phyloP scores from a whole-genome alignment of 148 eudicot genomes.

The Persicaria tinctoria region DNA sequence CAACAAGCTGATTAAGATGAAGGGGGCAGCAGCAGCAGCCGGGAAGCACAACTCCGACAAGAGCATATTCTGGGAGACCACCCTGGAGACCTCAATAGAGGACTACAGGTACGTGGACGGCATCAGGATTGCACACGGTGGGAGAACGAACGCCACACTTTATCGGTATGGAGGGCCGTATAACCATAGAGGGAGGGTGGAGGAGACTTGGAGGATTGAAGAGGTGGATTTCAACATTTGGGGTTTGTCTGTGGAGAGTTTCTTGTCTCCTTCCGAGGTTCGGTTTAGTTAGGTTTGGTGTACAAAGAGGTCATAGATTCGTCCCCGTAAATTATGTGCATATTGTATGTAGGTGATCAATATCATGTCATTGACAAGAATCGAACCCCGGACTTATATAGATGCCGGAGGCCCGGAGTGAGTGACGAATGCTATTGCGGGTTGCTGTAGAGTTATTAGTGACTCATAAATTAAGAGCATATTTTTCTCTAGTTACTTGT shows the following conservation, averaged over 20 bases:
- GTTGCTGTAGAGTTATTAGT: no score
- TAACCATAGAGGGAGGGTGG: constrained; percentile 36
- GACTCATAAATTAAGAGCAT: no score
- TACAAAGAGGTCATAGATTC: background rate
- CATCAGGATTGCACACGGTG: constrained; percentile 48
- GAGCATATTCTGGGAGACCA: constrained; percentile 52
- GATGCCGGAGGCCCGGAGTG: no score
- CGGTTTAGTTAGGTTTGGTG: background rate
- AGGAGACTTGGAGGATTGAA: constrained; percentile 61
- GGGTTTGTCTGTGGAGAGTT: constrained; percentile 44
- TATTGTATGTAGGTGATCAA: background rate
- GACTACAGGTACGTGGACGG: constrained; percentile 53
- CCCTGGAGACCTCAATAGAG: constrained; percentile 41
- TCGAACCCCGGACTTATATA: no score
- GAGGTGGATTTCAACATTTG: constrained; percentile 54
- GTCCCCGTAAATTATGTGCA: background rate
- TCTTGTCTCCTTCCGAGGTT: constrained; percentile 33
- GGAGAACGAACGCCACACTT: constrained; percentile 37
- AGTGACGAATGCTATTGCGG: no score
- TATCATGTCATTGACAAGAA: no score
- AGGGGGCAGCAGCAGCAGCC: background rate
- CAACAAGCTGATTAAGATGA: constrained; percentile 9
- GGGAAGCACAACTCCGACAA: background rate
- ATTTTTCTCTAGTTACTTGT: no score
- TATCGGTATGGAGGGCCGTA: constrained; percentile 40